phyloP scores from a whole-genome alignment of 345 rosid genomes.

The Garcia nutans region DNA sequence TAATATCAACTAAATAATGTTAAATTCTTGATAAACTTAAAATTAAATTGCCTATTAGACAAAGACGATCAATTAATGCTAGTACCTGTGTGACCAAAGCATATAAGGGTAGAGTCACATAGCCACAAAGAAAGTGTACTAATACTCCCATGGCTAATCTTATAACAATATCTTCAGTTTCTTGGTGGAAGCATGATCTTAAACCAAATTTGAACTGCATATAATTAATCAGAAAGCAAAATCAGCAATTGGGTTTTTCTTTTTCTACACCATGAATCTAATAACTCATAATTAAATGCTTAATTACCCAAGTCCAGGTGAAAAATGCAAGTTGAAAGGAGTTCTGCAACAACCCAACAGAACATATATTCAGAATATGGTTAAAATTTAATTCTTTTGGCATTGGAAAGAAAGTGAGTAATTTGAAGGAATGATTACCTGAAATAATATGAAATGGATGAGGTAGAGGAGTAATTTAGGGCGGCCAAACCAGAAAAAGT shows the following conservation, averaged over 20 bases:
- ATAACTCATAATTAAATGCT: background rate
- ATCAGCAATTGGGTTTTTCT: background rate
- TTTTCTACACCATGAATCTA: background rate
- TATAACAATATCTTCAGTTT: conserved; percentile 42
- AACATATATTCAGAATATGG: background rate
- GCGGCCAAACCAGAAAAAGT: conserved; percentile 53
- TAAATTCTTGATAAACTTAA: background rate
- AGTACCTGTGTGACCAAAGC: conserved; percentile 68
- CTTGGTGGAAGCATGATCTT: conserved; percentile 53
- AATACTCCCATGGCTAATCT: conserved; percentile 44
- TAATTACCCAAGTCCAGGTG: conserved; percentile 85
- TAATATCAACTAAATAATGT: background rate
- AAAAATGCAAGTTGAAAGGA: conserved; percentile 87
- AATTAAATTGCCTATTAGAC: background rate
- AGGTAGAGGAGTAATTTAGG: conserved; percentile 58
- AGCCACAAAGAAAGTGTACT: conserved; percentile 55
- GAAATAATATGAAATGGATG: conserved; percentile 56
- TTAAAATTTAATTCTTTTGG: no score
- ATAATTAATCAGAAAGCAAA: conserved; percentile 10
- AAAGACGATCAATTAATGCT: background rate
- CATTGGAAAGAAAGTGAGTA: no score
- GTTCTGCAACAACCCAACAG: conserved; percentile 46
- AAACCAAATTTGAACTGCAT: conserved; percentile 54
- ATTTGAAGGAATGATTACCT: conserved; percentile 29
- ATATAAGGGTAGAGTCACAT: conserved; percentile 61